Percentiles rank a stretch among this genome's conserved stretches.
These are phyloP conservation scores for Camelina sativa DNA, from an alignment of 345 rosid genomes.

Conservation along the genomic window DNA sequence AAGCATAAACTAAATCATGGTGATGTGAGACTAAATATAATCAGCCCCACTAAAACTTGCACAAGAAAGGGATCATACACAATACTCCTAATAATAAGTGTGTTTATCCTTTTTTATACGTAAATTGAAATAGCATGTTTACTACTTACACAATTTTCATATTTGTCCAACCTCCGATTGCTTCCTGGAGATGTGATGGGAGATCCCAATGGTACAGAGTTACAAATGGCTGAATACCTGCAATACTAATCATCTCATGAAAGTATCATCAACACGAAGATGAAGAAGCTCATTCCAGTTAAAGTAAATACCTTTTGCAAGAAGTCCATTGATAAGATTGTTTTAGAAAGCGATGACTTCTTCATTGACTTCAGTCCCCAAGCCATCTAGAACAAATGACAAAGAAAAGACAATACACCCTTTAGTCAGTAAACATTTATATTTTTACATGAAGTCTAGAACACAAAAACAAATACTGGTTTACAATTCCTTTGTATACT, in stretches of 20 bases:
- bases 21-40: background rate
- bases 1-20: background rate
- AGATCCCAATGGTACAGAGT: constrained; percentile 96
- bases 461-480: constrained; percentile 9
- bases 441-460: background rate
- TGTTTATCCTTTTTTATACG: background rate
- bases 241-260: constrained; percentile 29
- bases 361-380: constrained; percentile 62
- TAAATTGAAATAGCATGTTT: background rate
- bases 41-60: background rate
- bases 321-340: constrained; percentile 64
- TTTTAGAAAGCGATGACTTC: constrained; percentile 74
- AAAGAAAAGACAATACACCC: constrained; percentile 28
- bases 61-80: constrained; percentile 18
- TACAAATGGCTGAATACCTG: constrained; percentile 72
- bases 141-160: constrained; percentile 76
- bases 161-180: constrained; percentile 80
- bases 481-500: background rate
- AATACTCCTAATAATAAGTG: background rate
- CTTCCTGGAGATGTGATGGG: constrained; percentile 79
- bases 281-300: constrained; percentile 27
- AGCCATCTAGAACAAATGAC: constrained; percentile 58
- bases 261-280: constrained; percentile 21
- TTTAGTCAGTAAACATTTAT: background rate
- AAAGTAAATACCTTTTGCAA: constrained; percentile 63